phyloP scores from a whole-genome alignment of 192 early-diverging fungal species.

The Geosiphon pyriformis region DNA sequence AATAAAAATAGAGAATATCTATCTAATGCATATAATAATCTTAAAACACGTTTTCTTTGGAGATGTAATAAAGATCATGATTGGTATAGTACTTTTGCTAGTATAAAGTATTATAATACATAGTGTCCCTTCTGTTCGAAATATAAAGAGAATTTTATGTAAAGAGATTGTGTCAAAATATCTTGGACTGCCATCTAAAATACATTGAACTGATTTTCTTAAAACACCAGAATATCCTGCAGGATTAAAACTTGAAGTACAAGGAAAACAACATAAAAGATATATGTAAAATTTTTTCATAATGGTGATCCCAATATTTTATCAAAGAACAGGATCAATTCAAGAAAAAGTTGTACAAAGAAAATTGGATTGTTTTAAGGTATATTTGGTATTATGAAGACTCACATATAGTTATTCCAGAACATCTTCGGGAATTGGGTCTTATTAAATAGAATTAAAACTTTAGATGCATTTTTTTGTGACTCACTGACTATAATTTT shows the following conservation, averaged over 20 bases:
- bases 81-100: slow-evolving; percentile 6
- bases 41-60: neutral
- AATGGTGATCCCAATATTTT: slow-evolving; percentile 12
- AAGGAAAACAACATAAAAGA: slow-evolving; percentile 5
- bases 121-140: slow-evolving; percentile 2
- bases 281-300: neutral
- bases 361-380: slow-evolving; percentile 16
- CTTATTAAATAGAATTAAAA: slow-evolving; percentile 16
- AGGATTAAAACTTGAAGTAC: slow-evolving; percentile 10
- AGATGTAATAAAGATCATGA: neutral
- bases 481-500: too few relatives aligned
- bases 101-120: slow-evolving; percentile 1
- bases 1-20: slow-evolving; percentile 2
- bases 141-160: neutral
- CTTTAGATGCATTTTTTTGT: too few relatives aligned
- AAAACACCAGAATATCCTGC: slow-evolving; percentile 1
- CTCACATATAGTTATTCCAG: slow-evolving; percentile 10
- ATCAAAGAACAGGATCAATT: slow-evolving; percentile 13
- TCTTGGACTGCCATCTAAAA: neutral
- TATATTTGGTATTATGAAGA: slow-evolving; percentile 13
- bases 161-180: slow-evolving; percentile 3
- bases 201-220: neutral
- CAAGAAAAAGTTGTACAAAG: slow-evolving; percentile 14
- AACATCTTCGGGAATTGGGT: slow-evolving; percentile 19
- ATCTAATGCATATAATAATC: slow-evolving; percentile 2